Conservation (phyloP, 2,329 filamentous ascomycete species). For the Curvularia sp. region DNA sequence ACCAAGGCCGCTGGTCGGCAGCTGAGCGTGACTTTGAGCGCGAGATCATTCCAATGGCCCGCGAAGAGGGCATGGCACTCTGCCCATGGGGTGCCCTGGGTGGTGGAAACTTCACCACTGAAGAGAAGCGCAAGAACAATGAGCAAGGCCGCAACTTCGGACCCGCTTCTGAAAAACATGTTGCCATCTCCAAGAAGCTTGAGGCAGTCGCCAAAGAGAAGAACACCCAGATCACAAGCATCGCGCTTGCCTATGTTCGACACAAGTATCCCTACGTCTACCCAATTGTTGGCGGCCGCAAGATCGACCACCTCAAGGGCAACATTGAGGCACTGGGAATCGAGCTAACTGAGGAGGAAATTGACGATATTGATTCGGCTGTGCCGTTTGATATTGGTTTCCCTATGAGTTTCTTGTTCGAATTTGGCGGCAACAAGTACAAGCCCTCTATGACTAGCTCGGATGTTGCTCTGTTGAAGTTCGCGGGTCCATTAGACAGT, state of each 20-base stretch:
- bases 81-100: constrained; percentile 64
- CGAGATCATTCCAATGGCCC: constrained; percentile 72
- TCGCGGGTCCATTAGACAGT: constrained; percentile 39
- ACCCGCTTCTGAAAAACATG: constrained; percentile 58
- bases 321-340: constrained; percentile 65
- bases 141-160: constrained; percentile 49
- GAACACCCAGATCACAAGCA: constrained; percentile 64
- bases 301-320: constrained; percentile 72
- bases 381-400: constrained; percentile 63
- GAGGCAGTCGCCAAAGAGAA: constrained; percentile 66
- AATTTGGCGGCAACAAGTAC: constrained; percentile 38
- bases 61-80: constrained; percentile 68
- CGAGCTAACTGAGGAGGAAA: constrained; percentile 59
- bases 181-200: constrained; percentile 63
- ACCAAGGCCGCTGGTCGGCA: constrained; percentile 70
- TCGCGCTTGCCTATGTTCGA: constrained; percentile 75
- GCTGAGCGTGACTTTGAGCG: constrained; percentile 71
- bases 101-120: constrained; percentile 54
- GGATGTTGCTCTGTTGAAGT: constrained; percentile 40
- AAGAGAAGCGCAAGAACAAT: constrained; percentile 38
- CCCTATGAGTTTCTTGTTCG: constrained; percentile 57
- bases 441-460: constrained; percentile 37
- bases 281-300: constrained; percentile 77
- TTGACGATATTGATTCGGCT: constrained; percentile 62
- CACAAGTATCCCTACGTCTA: constrained; percentile 76